These are phyloP conservation scores for Naematelia aurantialba DNA, from an alignment of 768 basidiomycete species.

Conservation along the genomic window DNA sequence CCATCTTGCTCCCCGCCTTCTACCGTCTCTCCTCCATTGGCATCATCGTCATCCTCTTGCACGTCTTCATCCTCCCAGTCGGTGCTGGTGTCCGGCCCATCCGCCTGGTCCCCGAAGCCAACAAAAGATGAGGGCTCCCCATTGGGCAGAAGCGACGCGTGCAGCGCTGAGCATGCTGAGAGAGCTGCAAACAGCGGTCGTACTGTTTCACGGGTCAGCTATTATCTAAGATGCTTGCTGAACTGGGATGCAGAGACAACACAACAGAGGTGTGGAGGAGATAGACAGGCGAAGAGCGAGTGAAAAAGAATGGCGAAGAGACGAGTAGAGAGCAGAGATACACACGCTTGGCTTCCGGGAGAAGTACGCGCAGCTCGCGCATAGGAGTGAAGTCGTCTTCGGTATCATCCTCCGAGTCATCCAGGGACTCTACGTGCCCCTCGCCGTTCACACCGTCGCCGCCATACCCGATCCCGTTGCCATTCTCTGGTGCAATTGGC, in stretches of 20 bases:
- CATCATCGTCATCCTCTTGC: constrained; percentile 17
- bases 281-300: neutral
- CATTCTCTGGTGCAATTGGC: neutral
- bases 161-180: constrained; percentile 39
- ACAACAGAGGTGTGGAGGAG: neutral
- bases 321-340: neutral
- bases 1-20: constrained; percentile 21
- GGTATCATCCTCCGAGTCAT: too few relatives aligned
- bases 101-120: constrained; percentile 21
- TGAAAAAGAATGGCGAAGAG: neutral
- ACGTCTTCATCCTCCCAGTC: constrained; percentile 21
- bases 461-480: constrained; percentile 14
- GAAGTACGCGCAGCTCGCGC: constrained; percentile 76
- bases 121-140: constrained; percentile 37
- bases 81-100: constrained; percentile 11
- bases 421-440: constrained; percentile 38
- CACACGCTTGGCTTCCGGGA: constrained; percentile 48
- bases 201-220: constrained; percentile 20
- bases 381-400: constrained; percentile 58
- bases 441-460: constrained; percentile 20
- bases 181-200: constrained; percentile 38
- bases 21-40: constrained; percentile 26
- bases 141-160: constrained; percentile 29
- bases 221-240: neutral
- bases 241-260: neutral